Evolutionary conservation across 2,329 filamentous ascomycete genomes (phyloP).

Genomic region (Ascocoryne sarcoides): DNA sequence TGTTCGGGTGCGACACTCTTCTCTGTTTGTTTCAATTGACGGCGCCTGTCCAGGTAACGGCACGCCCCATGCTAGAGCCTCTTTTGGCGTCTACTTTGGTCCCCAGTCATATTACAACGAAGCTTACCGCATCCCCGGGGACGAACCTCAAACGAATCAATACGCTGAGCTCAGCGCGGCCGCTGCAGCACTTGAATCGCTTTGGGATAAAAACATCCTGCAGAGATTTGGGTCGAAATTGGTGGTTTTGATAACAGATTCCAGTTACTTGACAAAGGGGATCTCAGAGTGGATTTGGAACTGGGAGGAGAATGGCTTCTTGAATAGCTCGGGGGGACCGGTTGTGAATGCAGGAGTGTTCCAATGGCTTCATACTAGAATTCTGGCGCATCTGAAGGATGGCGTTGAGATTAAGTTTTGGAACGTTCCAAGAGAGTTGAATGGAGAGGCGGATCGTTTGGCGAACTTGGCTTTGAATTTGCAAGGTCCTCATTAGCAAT

Average conservation of each 20-base stretch:
- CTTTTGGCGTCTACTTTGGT: conserved; percentile 1
- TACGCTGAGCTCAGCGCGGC: background rate
- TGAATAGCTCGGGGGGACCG: background rate
- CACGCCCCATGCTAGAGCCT: background rate
- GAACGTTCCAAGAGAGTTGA: conserved; percentile 2
- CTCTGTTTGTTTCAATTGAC: conserved; percentile 1
- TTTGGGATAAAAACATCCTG: background rate
- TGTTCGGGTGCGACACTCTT: too few species aligned
- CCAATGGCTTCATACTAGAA: background rate
- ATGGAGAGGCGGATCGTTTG: conserved; percentile 2
- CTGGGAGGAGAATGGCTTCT: conserved; percentile 1
- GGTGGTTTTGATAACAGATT: conserved; percentile 2
- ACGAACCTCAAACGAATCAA: conserved; percentile 3
- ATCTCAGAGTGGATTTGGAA: background rate
- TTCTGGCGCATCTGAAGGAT: background rate
- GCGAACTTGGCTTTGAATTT: conserved; percentile 1
- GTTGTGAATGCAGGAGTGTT: background rate
- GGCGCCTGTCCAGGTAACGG: conserved; percentile 3
- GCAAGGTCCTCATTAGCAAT: too few species aligned
- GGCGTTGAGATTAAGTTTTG: conserved; percentile 1
- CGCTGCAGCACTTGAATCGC: too few species aligned
- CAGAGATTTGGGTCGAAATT: background rate
- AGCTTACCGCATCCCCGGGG: too few species aligned
- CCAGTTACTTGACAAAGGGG: background rate
- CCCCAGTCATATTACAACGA: background rate